These are phyloP conservation scores for Plasmodium berghei DNA, from an alignment of 169 alveolate species.

Conservation along the genomic window DNA sequence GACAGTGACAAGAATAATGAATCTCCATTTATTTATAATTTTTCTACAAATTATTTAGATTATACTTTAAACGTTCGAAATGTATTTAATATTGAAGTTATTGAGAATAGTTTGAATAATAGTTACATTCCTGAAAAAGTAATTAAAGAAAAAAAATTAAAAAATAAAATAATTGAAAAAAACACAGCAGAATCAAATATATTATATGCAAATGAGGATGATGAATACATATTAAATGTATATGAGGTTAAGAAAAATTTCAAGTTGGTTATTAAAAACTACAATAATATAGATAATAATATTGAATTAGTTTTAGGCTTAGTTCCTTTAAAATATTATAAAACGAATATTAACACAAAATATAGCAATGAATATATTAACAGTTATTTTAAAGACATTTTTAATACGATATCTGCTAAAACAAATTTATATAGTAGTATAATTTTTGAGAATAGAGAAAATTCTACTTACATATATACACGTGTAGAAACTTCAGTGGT, in stretches of 20 bases:
- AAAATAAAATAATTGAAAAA: background rate
- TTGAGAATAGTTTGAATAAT: background rate
- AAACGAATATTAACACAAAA: too few species aligned
- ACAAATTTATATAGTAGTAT: conserved; percentile 27
- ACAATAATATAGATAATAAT: conserved; percentile 28
- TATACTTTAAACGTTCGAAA: conserved; percentile 18
- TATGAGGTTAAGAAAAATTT: conserved; percentile 32
- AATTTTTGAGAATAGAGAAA: conserved; percentile 27
- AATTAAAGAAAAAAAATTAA: background rate
- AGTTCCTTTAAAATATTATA: conserved; percentile 21
- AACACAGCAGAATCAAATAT: background rate
- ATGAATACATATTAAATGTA: conserved; percentile 28
- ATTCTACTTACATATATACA: background rate
- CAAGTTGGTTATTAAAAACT: conserved; percentile 29
- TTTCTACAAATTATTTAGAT: conserved; percentile 11
- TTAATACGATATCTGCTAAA: conserved; percentile 39
- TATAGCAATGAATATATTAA: conserved; percentile 3
- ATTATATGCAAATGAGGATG: conserved; percentile 25
- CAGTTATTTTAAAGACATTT: conserved; percentile 13
- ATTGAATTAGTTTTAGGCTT: conserved; percentile 29
- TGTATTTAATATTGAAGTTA: conserved; percentile 5
- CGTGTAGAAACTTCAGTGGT: conserved; percentile 7
- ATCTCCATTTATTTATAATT: background rate
- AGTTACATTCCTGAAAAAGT: background rate
- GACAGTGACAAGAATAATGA: background rate